Conservation (phyloP, 2,329 filamentous ascomycete genomes). For the Fusarium compactum region DNA sequence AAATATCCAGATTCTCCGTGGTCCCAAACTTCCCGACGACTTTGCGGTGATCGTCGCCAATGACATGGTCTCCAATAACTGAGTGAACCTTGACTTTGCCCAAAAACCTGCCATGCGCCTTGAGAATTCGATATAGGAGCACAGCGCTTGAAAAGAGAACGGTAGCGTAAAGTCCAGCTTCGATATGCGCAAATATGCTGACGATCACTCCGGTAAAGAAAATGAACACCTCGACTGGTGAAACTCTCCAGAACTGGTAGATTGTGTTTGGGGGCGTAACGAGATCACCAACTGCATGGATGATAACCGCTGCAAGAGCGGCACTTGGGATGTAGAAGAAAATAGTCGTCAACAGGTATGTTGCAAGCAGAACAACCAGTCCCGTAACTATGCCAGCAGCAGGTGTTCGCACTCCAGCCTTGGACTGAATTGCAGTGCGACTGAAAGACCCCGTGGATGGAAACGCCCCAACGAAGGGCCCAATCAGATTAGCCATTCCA, state of each 20-base stretch:
- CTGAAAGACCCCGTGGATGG: constrained; percentile 96
- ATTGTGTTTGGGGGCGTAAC: constrained; percentile 91
- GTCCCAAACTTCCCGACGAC: constrained; percentile 67
- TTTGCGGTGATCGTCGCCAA: constrained; percentile 69
- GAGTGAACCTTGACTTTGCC: constrained; percentile 78
- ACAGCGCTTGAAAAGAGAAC: constrained; percentile 81
- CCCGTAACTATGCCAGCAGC: constrained; percentile 92
- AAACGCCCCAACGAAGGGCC: constrained; percentile 91
- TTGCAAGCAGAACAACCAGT: constrained; percentile 84
- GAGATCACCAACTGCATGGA: constrained; percentile 93
- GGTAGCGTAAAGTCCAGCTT: constrained; percentile 92
- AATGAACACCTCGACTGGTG: constrained; percentile 88
- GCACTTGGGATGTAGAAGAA: constrained; percentile 95
- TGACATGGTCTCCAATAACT: constrained; percentile 79
- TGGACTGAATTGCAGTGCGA: constrained; percentile 95
- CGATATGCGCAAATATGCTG: constrained; percentile 88
- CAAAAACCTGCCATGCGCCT: constrained; percentile 85
- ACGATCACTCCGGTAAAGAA: constrained; percentile 95
- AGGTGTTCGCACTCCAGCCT: constrained; percentile 92
- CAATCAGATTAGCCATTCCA: constrained; percentile 88
- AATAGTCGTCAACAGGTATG: constrained; percentile 87
- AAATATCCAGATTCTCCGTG: constrained; percentile 61
- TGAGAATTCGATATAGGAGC: constrained; percentile 85
- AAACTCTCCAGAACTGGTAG: constrained; percentile 95
- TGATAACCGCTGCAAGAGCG: constrained; percentile 87